phyloP scores from a whole-genome alignment of 352 stramenopile genomes.

The Pythium folliculosum region DNA sequence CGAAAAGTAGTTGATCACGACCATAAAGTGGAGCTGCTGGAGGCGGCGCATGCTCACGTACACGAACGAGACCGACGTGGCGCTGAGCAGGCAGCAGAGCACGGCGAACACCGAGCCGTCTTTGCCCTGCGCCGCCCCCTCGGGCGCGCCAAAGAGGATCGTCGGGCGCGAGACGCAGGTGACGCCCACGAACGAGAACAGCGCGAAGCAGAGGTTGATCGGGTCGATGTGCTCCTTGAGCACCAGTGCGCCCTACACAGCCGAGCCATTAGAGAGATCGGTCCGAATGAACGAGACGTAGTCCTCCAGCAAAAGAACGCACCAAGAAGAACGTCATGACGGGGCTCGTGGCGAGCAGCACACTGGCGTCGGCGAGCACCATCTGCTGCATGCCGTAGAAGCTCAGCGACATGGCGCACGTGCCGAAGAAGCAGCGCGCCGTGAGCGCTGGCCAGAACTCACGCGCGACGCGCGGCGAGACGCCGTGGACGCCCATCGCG shows the following conservation, averaged over 20 bases:
- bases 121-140: constrained; percentile 23
- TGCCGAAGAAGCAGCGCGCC: constrained; percentile 45
- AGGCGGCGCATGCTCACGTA: constrained; percentile 48
- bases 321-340: constrained; percentile 67
- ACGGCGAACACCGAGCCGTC: constrained; percentile 37
- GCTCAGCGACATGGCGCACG: constrained; percentile 43
- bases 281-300: too few species aligned
- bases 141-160: constrained; percentile 44
- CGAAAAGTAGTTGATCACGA: constrained; percentile 60
- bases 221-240: constrained; percentile 44
- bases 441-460: constrained; percentile 39
- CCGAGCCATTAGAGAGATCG: neutral
- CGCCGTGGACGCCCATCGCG: constrained; percentile 35
- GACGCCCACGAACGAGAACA: constrained; percentile 49
- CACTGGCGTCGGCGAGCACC: constrained; percentile 60
- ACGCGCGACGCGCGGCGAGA: constrained; percentile 38
- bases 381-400: constrained; percentile 61
- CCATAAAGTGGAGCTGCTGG: constrained; percentile 49
- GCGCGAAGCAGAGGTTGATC: constrained; percentile 37
- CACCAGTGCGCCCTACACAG: constrained; percentile 37
- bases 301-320: too few species aligned
- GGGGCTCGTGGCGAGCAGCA: constrained; percentile 64
- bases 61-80: constrained; percentile 31
- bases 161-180: constrained; percentile 50
- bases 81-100: constrained; percentile 32